Conservation (phyloP, 371 early-diverging fungal species). For the Saksenaea vasiformis region DNA sequence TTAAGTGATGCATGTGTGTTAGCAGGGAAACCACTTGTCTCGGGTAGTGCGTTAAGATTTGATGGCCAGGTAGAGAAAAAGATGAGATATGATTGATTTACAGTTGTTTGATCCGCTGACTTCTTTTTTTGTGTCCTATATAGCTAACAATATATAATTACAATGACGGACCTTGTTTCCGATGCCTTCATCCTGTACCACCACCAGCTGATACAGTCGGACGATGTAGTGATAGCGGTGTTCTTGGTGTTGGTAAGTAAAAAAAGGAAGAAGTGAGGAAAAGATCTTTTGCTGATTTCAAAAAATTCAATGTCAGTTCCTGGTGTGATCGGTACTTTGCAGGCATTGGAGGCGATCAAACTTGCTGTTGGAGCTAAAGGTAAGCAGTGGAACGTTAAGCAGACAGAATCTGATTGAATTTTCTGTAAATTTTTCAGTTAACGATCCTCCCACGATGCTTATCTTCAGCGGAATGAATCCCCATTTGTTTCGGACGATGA, state of each 20-base stretch:
- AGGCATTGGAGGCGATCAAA: conserved; percentile 96
- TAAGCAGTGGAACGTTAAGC: conserved; percentile 12
- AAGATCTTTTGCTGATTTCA: background rate
- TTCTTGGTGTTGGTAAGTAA: conserved; percentile 83
- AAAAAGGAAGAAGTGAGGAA: too few relatives aligned
- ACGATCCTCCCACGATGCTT: conserved; percentile 68
- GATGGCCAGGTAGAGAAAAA: conserved; percentile 95
- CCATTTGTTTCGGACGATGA: conserved; percentile 83
- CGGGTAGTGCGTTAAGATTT: conserved; percentile 92
- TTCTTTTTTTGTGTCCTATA: background rate
- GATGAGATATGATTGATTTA: background rate
- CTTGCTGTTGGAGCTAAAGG: conserved; percentile 54
- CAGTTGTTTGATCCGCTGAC: background rate
- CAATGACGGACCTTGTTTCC: conserved; percentile 92
- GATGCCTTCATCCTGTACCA: conserved; percentile 95
- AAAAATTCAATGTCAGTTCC: conserved; percentile 59
- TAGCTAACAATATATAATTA: conserved; percentile 87
- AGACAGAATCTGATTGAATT: background rate
- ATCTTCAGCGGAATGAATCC: conserved; percentile 74
- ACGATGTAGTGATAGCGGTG: conserved; percentile 97
- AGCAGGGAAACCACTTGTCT: conserved; percentile 84
- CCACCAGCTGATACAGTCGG: conserved; percentile 87
- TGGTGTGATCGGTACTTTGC: conserved; percentile 94
- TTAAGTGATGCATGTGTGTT: conserved; percentile 94
- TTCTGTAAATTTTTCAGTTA: conserved; percentile 11